Evolutionary conservation across 805 yeast genomes (phyloP).

Genomic region (Maudiozyma pseudohumilis): DNA sequence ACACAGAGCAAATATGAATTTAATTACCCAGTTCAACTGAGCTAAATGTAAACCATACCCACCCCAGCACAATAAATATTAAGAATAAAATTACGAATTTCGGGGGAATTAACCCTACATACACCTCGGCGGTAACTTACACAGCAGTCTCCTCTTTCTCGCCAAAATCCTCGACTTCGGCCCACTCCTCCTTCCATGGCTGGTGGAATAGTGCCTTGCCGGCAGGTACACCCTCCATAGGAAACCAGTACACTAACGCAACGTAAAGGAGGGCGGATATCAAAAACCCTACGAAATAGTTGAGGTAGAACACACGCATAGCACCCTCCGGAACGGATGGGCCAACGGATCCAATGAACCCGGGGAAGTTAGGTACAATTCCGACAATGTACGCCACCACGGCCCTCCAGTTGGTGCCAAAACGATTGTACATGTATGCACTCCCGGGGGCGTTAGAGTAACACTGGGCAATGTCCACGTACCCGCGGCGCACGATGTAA

Average conservation of each 20-base stretch:
- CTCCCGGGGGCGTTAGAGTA: constrained; percentile 40
- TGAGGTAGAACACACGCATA: constrained; percentile 56
- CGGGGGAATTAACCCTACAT: not conserved
- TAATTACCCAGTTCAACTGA: too few species aligned
- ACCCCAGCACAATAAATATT: too few species aligned
- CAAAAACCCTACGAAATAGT: constrained; percentile 69
- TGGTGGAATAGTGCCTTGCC: constrained; percentile 32
- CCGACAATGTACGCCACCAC: constrained; percentile 72
- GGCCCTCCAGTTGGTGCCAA: constrained; percentile 80
- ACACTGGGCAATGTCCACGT: constrained; percentile 51
- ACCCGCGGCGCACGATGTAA: constrained; percentile 64
- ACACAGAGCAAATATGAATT: too few species aligned
- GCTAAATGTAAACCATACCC: too few species aligned
- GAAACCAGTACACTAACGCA: constrained; percentile 41
- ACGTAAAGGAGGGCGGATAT: constrained; percentile 48
- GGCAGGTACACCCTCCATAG: constrained; percentile 40
- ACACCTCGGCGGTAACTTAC: not conserved
- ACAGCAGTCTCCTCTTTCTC: constrained; percentile 23
- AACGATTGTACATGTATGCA: constrained; percentile 48
- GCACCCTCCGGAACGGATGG: constrained; percentile 77
- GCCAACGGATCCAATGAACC: constrained; percentile 77
- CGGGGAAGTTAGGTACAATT: constrained; percentile 73
- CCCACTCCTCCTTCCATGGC: constrained; percentile 50
- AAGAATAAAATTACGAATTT: too few species aligned
- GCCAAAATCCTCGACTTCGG: constrained; percentile 55